These are phyloP conservation scores for Calonectria honghensis DNA, from an alignment of 2,329 filamentous ascomycete genomes.

Conservation along the genomic window DNA sequence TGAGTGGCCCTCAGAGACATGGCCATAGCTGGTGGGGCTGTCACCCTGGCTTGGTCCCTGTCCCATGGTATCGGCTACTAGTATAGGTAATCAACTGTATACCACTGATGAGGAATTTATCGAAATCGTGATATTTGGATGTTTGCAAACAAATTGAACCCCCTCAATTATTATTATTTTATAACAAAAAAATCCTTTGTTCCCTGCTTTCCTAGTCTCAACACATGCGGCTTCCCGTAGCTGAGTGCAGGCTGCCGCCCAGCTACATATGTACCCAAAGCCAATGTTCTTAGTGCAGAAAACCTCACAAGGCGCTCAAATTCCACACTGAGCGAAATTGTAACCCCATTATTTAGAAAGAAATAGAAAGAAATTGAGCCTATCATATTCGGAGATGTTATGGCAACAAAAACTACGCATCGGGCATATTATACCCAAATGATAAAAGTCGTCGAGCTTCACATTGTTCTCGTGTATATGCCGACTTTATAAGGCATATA, in stretches of 20 bases:
- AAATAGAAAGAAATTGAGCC: too few species aligned
- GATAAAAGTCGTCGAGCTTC: too few species aligned
- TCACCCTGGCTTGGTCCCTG: constrained; percentile 6
- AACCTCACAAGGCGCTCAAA: too few species aligned
- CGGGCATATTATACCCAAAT: too few species aligned
- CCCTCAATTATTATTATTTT: background rate
- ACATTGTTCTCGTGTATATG: too few species aligned
- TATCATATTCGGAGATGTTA: too few species aligned
- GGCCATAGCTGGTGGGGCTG: constrained; percentile 13
- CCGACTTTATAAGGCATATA: too few species aligned
- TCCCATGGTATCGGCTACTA: background rate
- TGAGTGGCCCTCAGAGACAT: background rate
- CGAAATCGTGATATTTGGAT: background rate
- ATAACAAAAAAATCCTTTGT: background rate
- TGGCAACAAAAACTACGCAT: too few species aligned
- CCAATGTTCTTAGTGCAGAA: too few species aligned
- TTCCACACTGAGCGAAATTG: too few species aligned
- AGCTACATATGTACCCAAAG: background rate
- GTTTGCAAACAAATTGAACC: background rate
- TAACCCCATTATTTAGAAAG: too few species aligned
- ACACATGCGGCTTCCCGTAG: background rate
- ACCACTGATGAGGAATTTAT: background rate
- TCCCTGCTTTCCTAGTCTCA: background rate
- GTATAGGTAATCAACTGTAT: background rate
- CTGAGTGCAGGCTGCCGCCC: background rate